These are phyloP conservation scores for Penicillium desertorum DNA, from an alignment of 495 filamentous ascomycete species.

Conservation along the genomic window DNA sequence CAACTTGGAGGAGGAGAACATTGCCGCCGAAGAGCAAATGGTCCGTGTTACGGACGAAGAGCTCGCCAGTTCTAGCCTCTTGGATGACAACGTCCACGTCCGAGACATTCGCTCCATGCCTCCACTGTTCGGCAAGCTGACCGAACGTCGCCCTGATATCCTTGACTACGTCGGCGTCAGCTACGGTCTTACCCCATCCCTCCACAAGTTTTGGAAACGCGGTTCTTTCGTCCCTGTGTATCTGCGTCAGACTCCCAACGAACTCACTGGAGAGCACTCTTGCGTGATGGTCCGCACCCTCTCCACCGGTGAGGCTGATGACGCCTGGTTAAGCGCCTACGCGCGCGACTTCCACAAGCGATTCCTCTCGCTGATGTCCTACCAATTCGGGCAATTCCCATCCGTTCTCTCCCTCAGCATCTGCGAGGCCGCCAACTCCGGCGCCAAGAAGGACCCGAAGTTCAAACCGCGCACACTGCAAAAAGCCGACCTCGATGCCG, in stretches of 20 bases:
- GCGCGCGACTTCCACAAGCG: constrained; percentile 89
- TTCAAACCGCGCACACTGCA: constrained; percentile 54
- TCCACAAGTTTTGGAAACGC: constrained; percentile 97
- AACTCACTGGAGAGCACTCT: constrained; percentile 94
- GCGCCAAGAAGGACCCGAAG: constrained; percentile 57
- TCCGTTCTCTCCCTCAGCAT: constrained; percentile 80
- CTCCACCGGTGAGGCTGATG: constrained; percentile 52
- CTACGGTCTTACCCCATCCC: constrained; percentile 82
- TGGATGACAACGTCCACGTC: constrained; percentile 84
- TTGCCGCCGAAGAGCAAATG: constrained; percentile 55
- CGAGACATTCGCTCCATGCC: constrained; percentile 90
- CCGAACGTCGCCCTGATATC: constrained; percentile 73
- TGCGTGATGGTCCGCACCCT: constrained; percentile 92
- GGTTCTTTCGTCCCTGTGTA: constrained; percentile 87
- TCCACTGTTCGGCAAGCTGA: constrained; percentile 85
- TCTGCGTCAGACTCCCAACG: constrained; percentile 91
- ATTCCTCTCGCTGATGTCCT: constrained; percentile 84
- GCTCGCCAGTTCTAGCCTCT: constrained; percentile 71
- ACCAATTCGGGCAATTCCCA: constrained; percentile 86
- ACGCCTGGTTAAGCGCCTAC: constrained; percentile 88
- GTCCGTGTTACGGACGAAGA: constrained; percentile 82
- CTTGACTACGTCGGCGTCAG: constrained; percentile 95
- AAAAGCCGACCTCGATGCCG: constrained; percentile 69
- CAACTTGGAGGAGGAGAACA: constrained; percentile 65
- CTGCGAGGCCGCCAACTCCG: constrained; percentile 76